phyloP scores from a whole-genome alignment of 495 filamentous ascomycete species.

The Lasiosphaeria miniovina region DNA sequence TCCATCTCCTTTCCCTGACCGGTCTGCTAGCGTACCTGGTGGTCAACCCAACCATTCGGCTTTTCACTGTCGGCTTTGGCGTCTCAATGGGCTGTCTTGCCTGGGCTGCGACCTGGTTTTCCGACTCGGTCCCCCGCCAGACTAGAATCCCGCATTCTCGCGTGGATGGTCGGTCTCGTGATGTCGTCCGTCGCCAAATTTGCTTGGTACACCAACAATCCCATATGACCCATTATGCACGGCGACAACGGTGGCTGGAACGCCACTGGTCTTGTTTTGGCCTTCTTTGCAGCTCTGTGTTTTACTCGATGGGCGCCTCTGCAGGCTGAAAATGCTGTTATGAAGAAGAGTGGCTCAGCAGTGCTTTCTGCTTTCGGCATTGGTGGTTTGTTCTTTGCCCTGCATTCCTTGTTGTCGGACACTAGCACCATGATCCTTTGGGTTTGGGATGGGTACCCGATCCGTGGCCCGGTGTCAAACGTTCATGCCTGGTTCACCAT shows the following conservation, averaged over 20 bases:
- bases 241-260: conserved; percentile 89
- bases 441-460: conserved; percentile 98
- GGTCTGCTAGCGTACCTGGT: conserved; percentile 81
- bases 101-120: conserved; percentile 76
- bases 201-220: conserved; percentile 94
- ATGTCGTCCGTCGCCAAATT: conserved; percentile 89
- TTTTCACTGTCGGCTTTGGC: conserved; percentile 76
- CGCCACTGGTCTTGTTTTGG: conserved; percentile 73
- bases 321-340: conserved; percentile 44
- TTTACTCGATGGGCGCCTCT: conserved; percentile 60
- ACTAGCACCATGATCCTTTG: conserved; percentile 99
- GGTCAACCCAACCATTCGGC: conserved; percentile 67
- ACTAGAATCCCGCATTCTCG: conserved; percentile 76
- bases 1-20: conserved; percentile 71
- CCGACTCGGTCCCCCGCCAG: conserved; percentile 68
- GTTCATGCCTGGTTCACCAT: conserved; percentile 86
- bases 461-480: conserved; percentile 82
- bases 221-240: conserved; percentile 93
- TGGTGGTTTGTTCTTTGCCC: conserved; percentile 80
- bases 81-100: conserved; percentile 77
- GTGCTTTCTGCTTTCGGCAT: conserved; percentile 72
- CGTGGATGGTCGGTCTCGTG: conserved; percentile 78
- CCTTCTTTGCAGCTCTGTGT: conserved; percentile 66
- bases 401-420: conserved; percentile 92
- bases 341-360: conserved; percentile 60